phyloP scores from a whole-genome alignment of 805 yeast species.

The Saccharomyces kudriavzevii region DNA sequence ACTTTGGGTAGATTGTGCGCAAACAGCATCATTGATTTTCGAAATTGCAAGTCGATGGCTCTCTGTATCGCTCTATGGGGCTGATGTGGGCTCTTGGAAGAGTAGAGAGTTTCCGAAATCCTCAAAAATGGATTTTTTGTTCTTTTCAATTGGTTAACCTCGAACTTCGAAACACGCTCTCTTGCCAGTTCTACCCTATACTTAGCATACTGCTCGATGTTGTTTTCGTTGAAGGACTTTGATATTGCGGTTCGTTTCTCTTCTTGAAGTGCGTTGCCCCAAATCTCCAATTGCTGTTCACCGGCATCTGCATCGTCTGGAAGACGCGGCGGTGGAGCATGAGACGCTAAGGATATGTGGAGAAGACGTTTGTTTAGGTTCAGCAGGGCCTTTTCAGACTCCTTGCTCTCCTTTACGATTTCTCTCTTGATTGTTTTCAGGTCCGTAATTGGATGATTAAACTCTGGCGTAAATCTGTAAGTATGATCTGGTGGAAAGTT shows the following conservation, averaged over 20 bases:
- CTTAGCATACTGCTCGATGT: slow-evolving; percentile 45
- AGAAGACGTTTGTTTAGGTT: slow-evolving; percentile 9
- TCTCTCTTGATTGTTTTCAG: slow-evolving; percentile 63
- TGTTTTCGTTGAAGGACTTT: slow-evolving; percentile 37
- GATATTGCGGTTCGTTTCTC: slow-evolving; percentile 1
- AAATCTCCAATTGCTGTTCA: not conserved
- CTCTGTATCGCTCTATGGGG: not conserved
- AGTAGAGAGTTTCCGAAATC: slow-evolving; percentile 7
- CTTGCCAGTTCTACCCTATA: slow-evolving; percentile 36
- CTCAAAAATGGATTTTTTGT: slow-evolving; percentile 25
- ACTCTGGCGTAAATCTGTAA: slow-evolving; percentile 68
- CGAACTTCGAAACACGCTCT: slow-evolving; percentile 26
- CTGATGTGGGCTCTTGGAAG: not conserved
- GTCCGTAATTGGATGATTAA: slow-evolving; percentile 52
- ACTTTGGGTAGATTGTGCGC: slow-evolving; percentile 11
- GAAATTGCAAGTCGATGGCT: not conserved
- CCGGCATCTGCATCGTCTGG: not conserved
- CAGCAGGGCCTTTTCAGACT: slow-evolving; percentile 68
- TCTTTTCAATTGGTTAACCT: slow-evolving; percentile 13
- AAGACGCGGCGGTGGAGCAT: not conserved
- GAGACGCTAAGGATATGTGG: not conserved
- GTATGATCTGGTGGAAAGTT: slow-evolving; percentile 92
- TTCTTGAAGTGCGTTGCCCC: not conserved
- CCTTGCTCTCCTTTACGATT: slow-evolving; percentile 70
- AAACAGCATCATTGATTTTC: slow-evolving; percentile 2